Evolutionary conservation across 192 early-diverging fungal genomes (phyloP), one percentile per base, ranked within the genome.

Genomic region (Spinellus fusiger): DNA sequence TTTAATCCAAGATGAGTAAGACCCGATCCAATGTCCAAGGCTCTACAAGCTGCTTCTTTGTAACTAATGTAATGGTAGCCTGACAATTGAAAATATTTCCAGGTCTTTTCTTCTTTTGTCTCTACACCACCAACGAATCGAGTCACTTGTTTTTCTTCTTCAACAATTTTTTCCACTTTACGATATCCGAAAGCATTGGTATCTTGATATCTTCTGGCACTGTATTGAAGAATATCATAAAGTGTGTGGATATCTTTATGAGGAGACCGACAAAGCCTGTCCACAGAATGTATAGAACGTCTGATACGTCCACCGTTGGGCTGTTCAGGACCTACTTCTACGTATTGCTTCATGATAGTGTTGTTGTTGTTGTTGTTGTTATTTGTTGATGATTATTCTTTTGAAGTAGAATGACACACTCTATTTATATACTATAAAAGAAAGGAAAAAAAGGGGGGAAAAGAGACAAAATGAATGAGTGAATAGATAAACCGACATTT

Each of bases 41-140:
- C 64, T 29, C 72, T 66, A 27, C 80, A 68, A 56, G 66, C 73
- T 61, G 83, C 88, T 47, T 95, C 85, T 20, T 69, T 71, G 57
- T 90, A 94, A 49, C 84, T 91, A 63, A 91, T 70, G 84, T 89
- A 98, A 62, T 80, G 59, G 79, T 88, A 96, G n/a, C 64, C 74
- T 13, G 86, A 82, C 56, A 95, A 76, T 69, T 87, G 80, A 68
- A 89, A 89, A 66, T 81, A 92, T 61, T 80, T 89, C 92, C 91
- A 93, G 28, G 55, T 85, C 72, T 97, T 97, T 57, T 70, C 86
- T 61, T 88, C 84, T 38, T 74, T 81, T 26, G 68, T 71, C 64
- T 81, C 78, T 40, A 73, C 68, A 38, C 86, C 86, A 33, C 76
- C 72, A 13, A 80, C 71, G 26, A 75, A 63, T 68, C 87, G 88